These are phyloP conservation scores for Luffa acutangula DNA, from an alignment of 306 rosid genomes.

Conservation along the genomic window DNA sequence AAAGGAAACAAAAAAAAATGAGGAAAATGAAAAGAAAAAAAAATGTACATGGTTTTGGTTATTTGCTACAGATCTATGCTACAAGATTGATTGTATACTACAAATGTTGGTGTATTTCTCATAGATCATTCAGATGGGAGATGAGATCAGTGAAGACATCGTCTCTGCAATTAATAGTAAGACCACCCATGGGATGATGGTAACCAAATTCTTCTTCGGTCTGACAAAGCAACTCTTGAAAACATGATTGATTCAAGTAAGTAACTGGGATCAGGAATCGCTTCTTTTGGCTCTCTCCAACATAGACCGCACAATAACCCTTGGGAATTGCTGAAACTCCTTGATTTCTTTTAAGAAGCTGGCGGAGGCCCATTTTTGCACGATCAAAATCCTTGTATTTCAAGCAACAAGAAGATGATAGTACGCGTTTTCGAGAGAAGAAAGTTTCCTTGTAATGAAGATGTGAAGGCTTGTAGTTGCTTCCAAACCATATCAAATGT, in stretches of 20 bases:
- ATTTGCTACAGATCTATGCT: neutral
- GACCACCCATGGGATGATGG: constrained; percentile 26
- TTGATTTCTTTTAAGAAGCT: neutral
- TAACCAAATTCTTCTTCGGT: constrained; percentile 30
- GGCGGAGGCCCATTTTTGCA: neutral
- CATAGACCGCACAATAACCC: constrained; percentile 9
- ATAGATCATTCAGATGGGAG: constrained; percentile 12
- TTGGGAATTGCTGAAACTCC: constrained; percentile 1
- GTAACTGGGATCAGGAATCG: neutral
- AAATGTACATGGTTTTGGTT: neutral
- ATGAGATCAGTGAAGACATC: constrained; percentile 19
- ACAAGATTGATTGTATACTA: neutral
- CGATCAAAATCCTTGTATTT: neutral
- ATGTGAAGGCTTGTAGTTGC: neutral
- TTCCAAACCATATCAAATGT: neutral
- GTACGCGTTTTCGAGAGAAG: neutral
- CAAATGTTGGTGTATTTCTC: neutral
- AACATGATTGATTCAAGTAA: constrained; percentile 10
- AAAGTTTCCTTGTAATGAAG: neutral
- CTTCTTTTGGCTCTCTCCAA: neutral
- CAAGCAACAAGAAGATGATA: neutral
- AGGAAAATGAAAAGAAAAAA: neutral
- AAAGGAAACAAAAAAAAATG: neutral
- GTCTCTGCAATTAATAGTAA: constrained; percentile 29
- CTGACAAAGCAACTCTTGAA: constrained; percentile 23